These are phyloP conservation scores for Aureobasidium uvarum DNA, from an alignment of 2,329 filamentous ascomycete genomes.

Conservation along the genomic window DNA sequence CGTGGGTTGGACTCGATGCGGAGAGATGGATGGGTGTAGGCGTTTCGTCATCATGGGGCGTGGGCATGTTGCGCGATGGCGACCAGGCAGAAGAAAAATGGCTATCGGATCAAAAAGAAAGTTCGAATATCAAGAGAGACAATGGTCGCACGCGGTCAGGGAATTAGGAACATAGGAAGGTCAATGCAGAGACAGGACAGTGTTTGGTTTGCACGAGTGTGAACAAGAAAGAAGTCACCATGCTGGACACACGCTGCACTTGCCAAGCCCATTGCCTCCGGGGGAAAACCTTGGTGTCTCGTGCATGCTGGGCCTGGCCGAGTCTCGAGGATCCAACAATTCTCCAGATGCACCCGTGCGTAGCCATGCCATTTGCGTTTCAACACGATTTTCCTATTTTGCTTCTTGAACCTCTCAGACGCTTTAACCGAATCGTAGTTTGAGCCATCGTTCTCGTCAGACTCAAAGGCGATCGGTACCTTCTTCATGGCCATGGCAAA, in stretches of 20 bases:
- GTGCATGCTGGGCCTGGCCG: background rate
- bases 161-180: slow-evolving; percentile 23
- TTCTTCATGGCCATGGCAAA: background rate
- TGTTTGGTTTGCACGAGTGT: slow-evolving; percentile 4
- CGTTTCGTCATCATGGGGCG: slow-evolving; percentile 27
- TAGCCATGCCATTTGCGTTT: background rate
- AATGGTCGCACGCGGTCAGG: slow-evolving; percentile 15
- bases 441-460: background rate
- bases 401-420: background rate
- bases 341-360: background rate
- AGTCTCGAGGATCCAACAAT: too few species aligned
- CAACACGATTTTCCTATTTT: background rate
- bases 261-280: slow-evolving; percentile 4
- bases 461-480: background rate
- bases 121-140: background rate
- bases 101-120: background rate
- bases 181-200: background rate
- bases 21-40: slow-evolving; percentile 21
- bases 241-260: slow-evolving; percentile 4
- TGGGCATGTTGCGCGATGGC: slow-evolving; percentile 23
- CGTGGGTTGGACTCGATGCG: slow-evolving; percentile 26
- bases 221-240: slow-evolving; percentile 15
- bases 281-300: slow-evolving; percentile 5
- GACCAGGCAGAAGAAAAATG: background rate
- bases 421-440: background rate